Percentiles rank a stretch among this genome's conserved stretches.
phyloP scores from a whole-genome alignment of 805 yeast species.

The Cyberlindnera maritima region DNA sequence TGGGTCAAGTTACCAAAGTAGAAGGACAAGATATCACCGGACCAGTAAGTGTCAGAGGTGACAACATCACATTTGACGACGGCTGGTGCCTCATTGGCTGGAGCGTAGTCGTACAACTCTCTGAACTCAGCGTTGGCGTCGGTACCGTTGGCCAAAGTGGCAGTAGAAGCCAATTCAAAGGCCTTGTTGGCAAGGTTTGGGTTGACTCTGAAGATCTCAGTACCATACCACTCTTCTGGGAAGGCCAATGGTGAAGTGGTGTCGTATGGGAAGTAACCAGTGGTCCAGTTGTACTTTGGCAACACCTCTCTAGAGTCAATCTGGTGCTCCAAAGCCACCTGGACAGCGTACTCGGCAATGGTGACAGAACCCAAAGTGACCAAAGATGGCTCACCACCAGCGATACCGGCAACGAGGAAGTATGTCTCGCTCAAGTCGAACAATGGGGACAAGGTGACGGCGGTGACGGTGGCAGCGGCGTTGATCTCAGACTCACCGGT shows the following conservation, averaged over 20 bases:
- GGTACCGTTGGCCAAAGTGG: conserved; percentile 11
- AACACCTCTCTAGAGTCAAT: conserved; percentile 15
- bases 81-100: conserved; percentile 12
- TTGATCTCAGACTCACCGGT: conserved; percentile 18
- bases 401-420: conserved; percentile 18
- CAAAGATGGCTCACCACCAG: conserved; percentile 17
- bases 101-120: conserved; percentile 14
- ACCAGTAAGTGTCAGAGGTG: conserved; percentile 16
- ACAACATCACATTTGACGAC: conserved; percentile 14
- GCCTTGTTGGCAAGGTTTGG: conserved; percentile 13
- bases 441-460: conserved; percentile 10
- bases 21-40: conserved; percentile 14
- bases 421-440: conserved; percentile 14
- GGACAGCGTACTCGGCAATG: conserved; percentile 16
- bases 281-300: conserved; percentile 15
- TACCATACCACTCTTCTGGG: conserved; percentile 18
- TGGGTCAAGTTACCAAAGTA: conserved; percentile 16
- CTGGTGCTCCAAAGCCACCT: conserved; percentile 14
- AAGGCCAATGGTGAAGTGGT: conserved; percentile 13
- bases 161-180: conserved; percentile 11
- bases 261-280: conserved; percentile 19
- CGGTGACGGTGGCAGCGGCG: conserved; percentile 17
- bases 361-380: conserved; percentile 17
- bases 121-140: conserved; percentile 12
- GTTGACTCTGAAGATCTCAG: conserved; percentile 16